Conservation (phyloP, 805 yeast species). For the Spathaspora boniae region DNA sequence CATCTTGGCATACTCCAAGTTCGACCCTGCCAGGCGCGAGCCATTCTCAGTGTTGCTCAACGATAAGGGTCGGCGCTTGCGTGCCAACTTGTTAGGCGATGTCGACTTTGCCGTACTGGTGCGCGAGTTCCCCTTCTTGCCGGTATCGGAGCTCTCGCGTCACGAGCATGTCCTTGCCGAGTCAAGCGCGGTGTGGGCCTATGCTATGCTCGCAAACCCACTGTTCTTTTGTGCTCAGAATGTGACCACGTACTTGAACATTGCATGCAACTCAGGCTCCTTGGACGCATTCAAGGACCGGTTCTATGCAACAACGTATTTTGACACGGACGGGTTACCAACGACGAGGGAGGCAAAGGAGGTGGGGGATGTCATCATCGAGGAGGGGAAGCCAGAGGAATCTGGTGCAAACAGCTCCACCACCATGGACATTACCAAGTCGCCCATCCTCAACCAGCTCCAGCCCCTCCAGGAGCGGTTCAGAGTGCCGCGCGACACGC, state of each 20-base stretch:
- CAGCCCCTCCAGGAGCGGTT: neutral
- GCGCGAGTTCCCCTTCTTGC: slow-evolving; percentile 63
- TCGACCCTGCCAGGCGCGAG: slow-evolving; percentile 12
- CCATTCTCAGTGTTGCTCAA: slow-evolving; percentile 37
- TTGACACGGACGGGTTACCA: slow-evolving; percentile 23
- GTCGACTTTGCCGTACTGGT: slow-evolving; percentile 6
- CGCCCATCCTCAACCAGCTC: slow-evolving; percentile 8
- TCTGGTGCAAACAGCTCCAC: slow-evolving; percentile 8
- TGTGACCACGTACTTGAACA: slow-evolving; percentile 51
- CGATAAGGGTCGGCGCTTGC: slow-evolving; percentile 44
- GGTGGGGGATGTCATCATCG: too few relatives aligned
- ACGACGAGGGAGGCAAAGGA: slow-evolving; percentile 14
- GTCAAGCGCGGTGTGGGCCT: slow-evolving; percentile 72
- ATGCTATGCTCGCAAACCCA: slow-evolving; percentile 43
- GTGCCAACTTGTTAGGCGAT: slow-evolving; percentile 44
- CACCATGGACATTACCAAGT: slow-evolving; percentile 8
- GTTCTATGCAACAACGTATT: slow-evolving; percentile 24
- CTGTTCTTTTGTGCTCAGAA: slow-evolving; percentile 37
- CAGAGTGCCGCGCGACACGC: slow-evolving; percentile 30
- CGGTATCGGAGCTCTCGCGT: slow-evolving; percentile 43
- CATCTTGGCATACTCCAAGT: slow-evolving; percentile 47
- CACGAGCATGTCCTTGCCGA: slow-evolving; percentile 58
- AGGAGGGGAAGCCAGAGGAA: slow-evolving; percentile 9
- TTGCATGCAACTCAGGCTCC: slow-evolving; percentile 36
- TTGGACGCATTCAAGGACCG: slow-evolving; percentile 33